These are phyloP conservation scores for Hypoxylon sp. DNA, from an alignment of 2,329 filamentous ascomycete genomes.

Conservation along the genomic window DNA sequence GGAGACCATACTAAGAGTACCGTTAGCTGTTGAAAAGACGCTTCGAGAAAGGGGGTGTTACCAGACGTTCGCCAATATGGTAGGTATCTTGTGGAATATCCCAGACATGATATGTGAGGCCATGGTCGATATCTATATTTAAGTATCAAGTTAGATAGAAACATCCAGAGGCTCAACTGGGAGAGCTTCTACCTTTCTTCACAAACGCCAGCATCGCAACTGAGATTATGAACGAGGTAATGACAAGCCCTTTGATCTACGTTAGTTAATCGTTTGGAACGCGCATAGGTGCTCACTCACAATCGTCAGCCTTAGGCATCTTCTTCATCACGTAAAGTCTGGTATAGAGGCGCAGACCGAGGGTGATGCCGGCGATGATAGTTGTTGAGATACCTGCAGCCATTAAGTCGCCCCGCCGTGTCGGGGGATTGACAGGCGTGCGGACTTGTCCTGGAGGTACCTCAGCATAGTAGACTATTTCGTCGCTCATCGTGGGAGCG, in stretches of 20 bases:
- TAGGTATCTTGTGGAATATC: constrained; percentile 42
- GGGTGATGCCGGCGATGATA: constrained; percentile 35
- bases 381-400: constrained; percentile 38
- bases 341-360: constrained; percentile 38
- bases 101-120: constrained; percentile 46
- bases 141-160: constrained; percentile 14
- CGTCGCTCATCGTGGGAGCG: constrained; percentile 30
- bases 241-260: constrained; percentile 35
- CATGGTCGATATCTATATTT: constrained; percentile 42
- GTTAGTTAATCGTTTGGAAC: neutral
- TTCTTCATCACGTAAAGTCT: constrained; percentile 32
- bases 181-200: constrained; percentile 37
- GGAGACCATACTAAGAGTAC: constrained; percentile 39
- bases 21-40: constrained; percentile 12
- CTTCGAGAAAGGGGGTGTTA: constrained; percentile 9
- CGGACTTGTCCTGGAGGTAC: constrained; percentile 39
- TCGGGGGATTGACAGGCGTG: constrained; percentile 38
- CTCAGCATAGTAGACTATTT: constrained; percentile 34
- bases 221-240: constrained; percentile 36
- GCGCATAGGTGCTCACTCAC: constrained; percentile 22
- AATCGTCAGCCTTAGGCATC: constrained; percentile 35
- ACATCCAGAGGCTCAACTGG: neutral
- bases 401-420: constrained; percentile 33
- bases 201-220: constrained; percentile 41
- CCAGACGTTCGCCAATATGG: constrained; percentile 43